These are phyloP conservation scores for Fusarium chuoi DNA, from an alignment of 2,329 filamentous ascomycete species.

Conservation along the genomic window DNA sequence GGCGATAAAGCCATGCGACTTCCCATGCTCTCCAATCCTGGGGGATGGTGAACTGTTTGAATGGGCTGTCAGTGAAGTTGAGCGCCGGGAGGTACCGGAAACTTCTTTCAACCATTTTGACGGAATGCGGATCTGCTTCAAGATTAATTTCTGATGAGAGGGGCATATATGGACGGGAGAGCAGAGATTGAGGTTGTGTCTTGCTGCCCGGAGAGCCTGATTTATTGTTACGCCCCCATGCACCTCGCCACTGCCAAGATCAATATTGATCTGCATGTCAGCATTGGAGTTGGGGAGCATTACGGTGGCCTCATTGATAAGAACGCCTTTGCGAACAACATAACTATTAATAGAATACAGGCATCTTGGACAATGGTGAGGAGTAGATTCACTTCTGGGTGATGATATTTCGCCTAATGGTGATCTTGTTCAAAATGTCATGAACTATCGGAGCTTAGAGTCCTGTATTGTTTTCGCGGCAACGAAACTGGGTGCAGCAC, in stretches of 20 bases:
- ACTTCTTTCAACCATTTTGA: neutral
- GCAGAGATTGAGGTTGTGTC: accelerated
- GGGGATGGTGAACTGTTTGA: neutral
- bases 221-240: neutral
- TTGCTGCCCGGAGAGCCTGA: neutral
- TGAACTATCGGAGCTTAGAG: too few relatives aligned
- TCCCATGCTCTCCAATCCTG: neutral
- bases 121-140: accelerated
- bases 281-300: neutral
- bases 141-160: accelerated
- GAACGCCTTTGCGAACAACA: too few relatives aligned
- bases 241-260: neutral
- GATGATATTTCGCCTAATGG: too few relatives aligned
- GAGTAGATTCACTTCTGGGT: too few relatives aligned
- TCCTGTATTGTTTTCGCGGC: too few relatives aligned
- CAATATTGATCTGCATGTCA: neutral
- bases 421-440: too few relatives aligned
- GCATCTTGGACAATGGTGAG: too few relatives aligned
- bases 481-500: neutral
- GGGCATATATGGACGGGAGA: too few relatives aligned
- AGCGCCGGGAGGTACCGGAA: neutral
- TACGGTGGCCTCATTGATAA: too few relatives aligned
- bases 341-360: neutral
- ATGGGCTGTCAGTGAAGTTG: neutral
- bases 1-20: neutral